A percentile compares a stretch with the other conserved stretches of the same genome.
These are phyloP conservation scores for Asparagopsis taxiformis DNA, from an alignment of 31 red algal genomes.

Conservation along the genomic window DNA sequence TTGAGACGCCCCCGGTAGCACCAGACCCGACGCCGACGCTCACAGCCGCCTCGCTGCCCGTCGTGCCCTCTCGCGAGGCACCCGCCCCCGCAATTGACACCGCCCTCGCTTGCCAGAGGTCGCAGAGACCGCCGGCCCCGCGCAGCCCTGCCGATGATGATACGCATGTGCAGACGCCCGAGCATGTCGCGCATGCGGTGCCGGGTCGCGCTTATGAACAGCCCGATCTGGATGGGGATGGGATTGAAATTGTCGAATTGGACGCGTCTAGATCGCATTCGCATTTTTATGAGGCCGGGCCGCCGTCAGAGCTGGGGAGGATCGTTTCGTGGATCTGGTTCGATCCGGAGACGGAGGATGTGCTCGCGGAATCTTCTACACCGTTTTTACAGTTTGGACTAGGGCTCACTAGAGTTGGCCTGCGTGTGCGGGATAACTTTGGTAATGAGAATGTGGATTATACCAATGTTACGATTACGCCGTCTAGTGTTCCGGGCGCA, in stretches of 20 bases:
- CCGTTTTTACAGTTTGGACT: conserved; percentile 32
- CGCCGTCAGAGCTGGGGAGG: conserved; percentile 36
- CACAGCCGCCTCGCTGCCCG: too few species aligned
- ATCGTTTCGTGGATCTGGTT: conserved; percentile 40
- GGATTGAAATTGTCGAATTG: conserved; percentile 24
- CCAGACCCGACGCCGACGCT: not conserved
- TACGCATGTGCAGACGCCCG: too few species aligned
- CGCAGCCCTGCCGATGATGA: too few species aligned
- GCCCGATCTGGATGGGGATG: conserved; percentile 49
- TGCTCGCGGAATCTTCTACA: conserved; percentile 8
- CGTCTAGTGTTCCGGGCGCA: conserved; percentile 34
- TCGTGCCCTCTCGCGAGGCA: too few species aligned
- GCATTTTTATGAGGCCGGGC: conserved; percentile 63
- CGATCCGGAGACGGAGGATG: conserved; percentile 8
- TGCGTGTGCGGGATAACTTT: conserved; percentile 47
- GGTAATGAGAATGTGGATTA: conserved; percentile 21
- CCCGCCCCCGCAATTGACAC: too few species aligned
- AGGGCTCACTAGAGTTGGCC: conserved; percentile 35
- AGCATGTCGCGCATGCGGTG: conserved; percentile 61
- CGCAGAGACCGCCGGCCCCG: conserved; percentile 12
- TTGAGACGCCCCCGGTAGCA: not conserved
- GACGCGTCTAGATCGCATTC: conserved; percentile 44
- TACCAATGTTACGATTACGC: conserved; percentile 25
- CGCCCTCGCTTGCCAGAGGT: conserved; percentile 20
- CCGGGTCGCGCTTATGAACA: conserved; percentile 33